A percentile compares a stretch with the other conserved stretches of the same genome.
These are phyloP conservation scores for Sedum album DNA, from an alignment of 164 flowering plant species.

Conservation along the genomic window DNA sequence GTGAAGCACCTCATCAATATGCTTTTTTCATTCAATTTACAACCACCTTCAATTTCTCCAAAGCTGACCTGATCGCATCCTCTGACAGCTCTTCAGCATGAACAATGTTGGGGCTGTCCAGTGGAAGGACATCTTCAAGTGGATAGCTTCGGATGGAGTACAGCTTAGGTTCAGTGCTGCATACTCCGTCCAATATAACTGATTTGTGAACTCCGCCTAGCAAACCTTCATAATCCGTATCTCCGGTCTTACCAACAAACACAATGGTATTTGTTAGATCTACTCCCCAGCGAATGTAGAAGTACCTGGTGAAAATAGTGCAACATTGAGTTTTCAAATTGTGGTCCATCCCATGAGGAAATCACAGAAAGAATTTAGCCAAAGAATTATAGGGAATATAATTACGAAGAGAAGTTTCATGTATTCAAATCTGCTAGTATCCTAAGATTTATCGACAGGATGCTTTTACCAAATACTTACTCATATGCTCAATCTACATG, in stretches of 20 bases:
- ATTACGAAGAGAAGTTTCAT: background rate
- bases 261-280: conserved; percentile 60
- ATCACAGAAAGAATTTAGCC: background rate
- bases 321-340: background rate
- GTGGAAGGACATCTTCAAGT: conserved; percentile 49
- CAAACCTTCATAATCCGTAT: conserved; percentile 77
- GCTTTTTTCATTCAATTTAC: conserved; percentile 15
- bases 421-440: background rate
- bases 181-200: conserved; percentile 52
- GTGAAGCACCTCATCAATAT: background rate
- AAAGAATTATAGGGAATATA: background rate
- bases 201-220: conserved; percentile 76
- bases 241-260: conserved; percentile 70
- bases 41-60: conserved; percentile 35
- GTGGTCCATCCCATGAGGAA: background rate
- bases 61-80: conserved; percentile 24
- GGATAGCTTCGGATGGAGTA: conserved; percentile 53
- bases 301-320: conserved; percentile 39
- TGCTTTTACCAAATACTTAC: background rate
- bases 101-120: conserved; percentile 53
- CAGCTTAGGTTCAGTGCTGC: conserved; percentile 27
- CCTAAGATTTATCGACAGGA: background rate
- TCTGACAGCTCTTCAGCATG: conserved; percentile 29
- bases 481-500: background rate
- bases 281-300: conserved; percentile 63